phyloP scores from a whole-genome alignment of 1,284 basidiomycete species.

The Lentinula novae-zelandiae region DNA sequence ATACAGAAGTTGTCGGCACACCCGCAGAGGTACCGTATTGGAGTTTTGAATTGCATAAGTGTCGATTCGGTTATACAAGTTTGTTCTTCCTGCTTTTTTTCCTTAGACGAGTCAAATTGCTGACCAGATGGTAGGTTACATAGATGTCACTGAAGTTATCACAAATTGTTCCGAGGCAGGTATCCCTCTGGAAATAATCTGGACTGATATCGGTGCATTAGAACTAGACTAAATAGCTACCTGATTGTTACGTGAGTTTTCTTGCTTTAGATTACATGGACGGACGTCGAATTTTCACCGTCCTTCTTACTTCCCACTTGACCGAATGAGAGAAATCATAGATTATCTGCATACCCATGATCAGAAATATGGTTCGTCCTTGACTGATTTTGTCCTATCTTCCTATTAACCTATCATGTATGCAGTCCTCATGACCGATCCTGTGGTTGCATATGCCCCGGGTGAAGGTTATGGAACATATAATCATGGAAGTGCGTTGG shows the following conservation, averaged over 20 bases:
- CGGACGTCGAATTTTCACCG: constrained; percentile 61
- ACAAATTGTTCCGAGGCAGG: constrained; percentile 53
- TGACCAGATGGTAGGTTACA: constrained; percentile 38
- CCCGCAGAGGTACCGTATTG: constrained; percentile 71
- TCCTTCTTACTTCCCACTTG: constrained; percentile 64
- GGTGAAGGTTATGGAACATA: constrained; percentile 52
- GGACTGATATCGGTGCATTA: constrained; percentile 67
- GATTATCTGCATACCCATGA: constrained; percentile 53
- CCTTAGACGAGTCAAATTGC: background rate
- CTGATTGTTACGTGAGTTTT: background rate
- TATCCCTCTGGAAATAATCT: constrained; percentile 73
- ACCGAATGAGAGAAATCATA: constrained; percentile 62
- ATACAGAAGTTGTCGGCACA: constrained; percentile 56
- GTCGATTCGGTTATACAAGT: constrained; percentile 66
- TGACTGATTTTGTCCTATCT: background rate
- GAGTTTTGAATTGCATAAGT: constrained; percentile 69
- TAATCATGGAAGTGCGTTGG: constrained; percentile 48
- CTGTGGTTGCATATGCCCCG: constrained; percentile 57
- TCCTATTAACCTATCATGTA: background rate
- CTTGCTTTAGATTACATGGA: constrained; percentile 67
- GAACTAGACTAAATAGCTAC: background rate
- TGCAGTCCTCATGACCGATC: constrained; percentile 71
- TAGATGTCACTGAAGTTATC: constrained; percentile 59
- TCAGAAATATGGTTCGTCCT: constrained; percentile 51
- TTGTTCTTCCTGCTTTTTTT: constrained; percentile 14